These are phyloP conservation scores for Sarocladium oryzae DNA, from an alignment of 2,329 filamentous ascomycete species.

Conservation along the genomic window DNA sequence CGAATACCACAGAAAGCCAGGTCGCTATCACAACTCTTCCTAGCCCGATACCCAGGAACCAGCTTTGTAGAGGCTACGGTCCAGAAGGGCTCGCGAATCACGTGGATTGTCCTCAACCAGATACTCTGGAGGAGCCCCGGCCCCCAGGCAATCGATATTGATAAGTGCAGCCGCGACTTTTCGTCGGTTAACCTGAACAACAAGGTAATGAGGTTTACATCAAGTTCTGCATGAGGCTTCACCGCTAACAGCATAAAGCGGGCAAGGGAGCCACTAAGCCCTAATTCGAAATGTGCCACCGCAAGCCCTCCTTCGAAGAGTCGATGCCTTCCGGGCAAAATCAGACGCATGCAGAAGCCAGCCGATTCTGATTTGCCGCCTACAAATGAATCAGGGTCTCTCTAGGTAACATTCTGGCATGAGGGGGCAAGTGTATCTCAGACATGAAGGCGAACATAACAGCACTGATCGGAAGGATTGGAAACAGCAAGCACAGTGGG, in stretches of 20 bases:
- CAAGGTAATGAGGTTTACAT: not conserved
- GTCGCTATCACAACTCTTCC: not conserved
- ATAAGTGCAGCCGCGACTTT: not conserved
- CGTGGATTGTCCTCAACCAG: not conserved
- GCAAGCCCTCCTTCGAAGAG: not conserved
- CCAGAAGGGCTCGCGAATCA: not conserved
- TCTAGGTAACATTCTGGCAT: not conserved
- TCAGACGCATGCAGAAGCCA: not conserved
- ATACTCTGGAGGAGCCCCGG: not conserved
- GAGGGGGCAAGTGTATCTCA: not conserved
- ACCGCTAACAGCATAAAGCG: not conserved
- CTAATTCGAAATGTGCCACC: not conserved
- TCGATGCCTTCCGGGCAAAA: not conserved
- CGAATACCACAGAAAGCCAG: constrained; percentile 4
- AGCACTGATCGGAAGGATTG: not conserved
- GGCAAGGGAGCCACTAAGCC: not conserved
- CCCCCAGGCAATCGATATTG: not conserved
- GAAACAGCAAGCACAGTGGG: not conserved
- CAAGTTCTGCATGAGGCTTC: not conserved
- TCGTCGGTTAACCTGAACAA: not conserved
- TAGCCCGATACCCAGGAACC: not conserved
- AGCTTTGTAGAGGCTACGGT: not conserved
- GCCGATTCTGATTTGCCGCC: not conserved
- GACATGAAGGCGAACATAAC: not conserved
- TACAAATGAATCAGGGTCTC: not conserved